Conservation (phyloP, 1,284 basidiomycete genomes). For the Fomes fomentarius region DNA sequence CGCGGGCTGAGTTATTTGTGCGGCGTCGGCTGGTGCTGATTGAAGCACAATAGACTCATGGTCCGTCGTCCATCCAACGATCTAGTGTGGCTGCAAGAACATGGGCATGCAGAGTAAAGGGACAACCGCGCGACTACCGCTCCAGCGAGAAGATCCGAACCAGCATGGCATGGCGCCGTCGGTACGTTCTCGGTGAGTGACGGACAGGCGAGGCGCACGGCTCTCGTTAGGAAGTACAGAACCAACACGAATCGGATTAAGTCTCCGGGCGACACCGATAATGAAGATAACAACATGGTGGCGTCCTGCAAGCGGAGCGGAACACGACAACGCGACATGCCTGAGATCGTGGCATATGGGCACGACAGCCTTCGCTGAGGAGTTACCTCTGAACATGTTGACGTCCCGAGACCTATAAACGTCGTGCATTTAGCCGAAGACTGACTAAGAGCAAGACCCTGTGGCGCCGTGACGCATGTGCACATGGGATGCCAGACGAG, state of each 20-base stretch:
- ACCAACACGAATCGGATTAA: not conserved
- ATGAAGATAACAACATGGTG: not conserved
- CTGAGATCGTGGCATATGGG: not conserved
- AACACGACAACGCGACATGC: not conserved
- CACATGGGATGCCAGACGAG: too few species aligned
- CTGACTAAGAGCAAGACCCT: constrained; percentile 7
- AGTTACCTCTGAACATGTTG: too few species aligned
- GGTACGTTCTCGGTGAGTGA: constrained; percentile 15
- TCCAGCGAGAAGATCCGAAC: not conserved
- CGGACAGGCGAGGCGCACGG: not conserved
- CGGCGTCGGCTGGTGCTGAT: not conserved
- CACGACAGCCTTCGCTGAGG: not conserved
- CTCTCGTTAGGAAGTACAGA: not conserved
- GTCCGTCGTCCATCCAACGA: not conserved
- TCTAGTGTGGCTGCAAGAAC: not conserved
- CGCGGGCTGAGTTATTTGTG: not conserved
- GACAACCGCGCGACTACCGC: not conserved
- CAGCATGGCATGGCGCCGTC: constrained; percentile 5
- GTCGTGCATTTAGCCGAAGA: constrained; percentile 1
- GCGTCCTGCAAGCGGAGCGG: not conserved
- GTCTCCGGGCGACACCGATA: too few species aligned
- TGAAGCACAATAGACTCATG: not conserved
- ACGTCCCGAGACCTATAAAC: not conserved
- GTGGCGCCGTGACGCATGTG: too few species aligned
- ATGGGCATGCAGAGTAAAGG: not conserved